Evolutionary conservation across 192 early-diverging fungal species (phyloP).

Genomic region (Coemansia sp.): DNA sequence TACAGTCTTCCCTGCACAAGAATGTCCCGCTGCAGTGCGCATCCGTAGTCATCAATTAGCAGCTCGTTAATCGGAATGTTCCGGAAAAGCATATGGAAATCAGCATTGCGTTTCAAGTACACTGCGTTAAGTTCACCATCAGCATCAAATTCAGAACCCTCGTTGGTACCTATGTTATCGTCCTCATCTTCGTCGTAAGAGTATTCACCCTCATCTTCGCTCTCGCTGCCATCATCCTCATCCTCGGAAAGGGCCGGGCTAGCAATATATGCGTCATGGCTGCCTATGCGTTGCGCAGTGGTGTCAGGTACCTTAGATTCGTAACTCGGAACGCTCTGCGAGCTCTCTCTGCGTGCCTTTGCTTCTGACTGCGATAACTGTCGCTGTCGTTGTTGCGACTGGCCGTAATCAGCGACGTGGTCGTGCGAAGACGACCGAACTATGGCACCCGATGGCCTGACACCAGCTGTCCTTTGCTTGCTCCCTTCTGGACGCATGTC

Average conservation of each 20-base stretch:
- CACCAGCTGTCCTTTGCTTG: background rate
- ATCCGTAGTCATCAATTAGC: conserved; percentile 68
- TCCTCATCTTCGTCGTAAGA: conserved; percentile 26
- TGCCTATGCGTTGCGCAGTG: background rate
- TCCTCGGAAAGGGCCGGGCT: background rate
- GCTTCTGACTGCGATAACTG: background rate
- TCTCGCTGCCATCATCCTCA: conserved; percentile 17
- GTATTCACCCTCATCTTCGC: conserved; percentile 16
- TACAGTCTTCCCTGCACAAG: conserved; percentile 83
- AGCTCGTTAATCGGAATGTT: conserved; percentile 57
- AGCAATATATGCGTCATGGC: background rate
- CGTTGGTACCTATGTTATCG: background rate
- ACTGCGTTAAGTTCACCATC: conserved; percentile 53
- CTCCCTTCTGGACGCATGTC: background rate
- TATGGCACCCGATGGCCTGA: conserved; percentile 30
- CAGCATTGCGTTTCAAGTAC: conserved; percentile 56
- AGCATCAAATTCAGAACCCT: conserved; percentile 23
- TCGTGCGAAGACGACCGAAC: conserved; percentile 29
- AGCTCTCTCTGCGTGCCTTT: conserved; percentile 26
- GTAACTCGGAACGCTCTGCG: conserved; percentile 46
- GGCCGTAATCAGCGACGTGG: background rate
- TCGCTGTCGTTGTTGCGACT: conserved; percentile 6
- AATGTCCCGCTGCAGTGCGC: conserved; percentile 87
- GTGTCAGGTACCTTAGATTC: background rate
- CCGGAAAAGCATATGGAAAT: conserved; percentile 57